Evolutionary conservation across 768 basidiomycete species (phyloP).

Genomic region (Termitomyces sp.): DNA sequence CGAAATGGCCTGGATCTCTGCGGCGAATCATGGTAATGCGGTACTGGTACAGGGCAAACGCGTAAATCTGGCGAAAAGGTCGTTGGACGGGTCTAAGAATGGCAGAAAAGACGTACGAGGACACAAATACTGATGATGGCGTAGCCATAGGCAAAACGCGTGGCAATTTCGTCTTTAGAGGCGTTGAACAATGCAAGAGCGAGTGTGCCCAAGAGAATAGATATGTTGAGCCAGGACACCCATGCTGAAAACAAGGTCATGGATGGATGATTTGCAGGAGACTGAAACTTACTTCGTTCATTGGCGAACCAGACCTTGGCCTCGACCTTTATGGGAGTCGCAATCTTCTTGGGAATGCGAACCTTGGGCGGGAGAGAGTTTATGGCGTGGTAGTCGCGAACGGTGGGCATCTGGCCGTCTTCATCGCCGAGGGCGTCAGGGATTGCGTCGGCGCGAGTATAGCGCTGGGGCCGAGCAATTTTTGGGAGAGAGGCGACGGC

Average conservation of each 20-base stretch:
- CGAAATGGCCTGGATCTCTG: conserved; percentile 85
- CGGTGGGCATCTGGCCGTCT: conserved; percentile 51
- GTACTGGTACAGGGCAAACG: conserved; percentile 79
- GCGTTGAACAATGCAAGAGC: conserved; percentile 88
- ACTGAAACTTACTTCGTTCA: conserved; percentile 65
- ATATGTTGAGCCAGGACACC: conserved; percentile 87
- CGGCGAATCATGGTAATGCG: conserved; percentile 88
- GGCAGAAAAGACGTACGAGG: conserved; percentile 37
- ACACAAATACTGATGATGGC: conserved; percentile 72
- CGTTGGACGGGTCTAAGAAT: neutral
- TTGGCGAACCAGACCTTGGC: conserved; percentile 98
- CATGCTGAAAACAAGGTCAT: conserved; percentile 50
- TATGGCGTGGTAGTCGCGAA: conserved; percentile 75
- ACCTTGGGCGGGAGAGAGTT: conserved; percentile 58
- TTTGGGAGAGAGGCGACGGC: conserved; percentile 49
- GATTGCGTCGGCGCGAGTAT: conserved; percentile 70
- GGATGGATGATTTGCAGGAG: neutral
- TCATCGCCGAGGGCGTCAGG: conserved; percentile 51
- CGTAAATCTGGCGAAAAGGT: conserved; percentile 60
- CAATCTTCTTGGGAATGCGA: conserved; percentile 76
- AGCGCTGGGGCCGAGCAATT: conserved; percentile 39
- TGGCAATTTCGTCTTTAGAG: conserved; percentile 65
- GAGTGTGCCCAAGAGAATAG: conserved; percentile 79
- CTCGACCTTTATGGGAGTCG: conserved; percentile 82
- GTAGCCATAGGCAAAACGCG: conserved; percentile 78